Evolutionary conservation across 1,139 yeast species (phyloP).

Genomic region (Debaryomyces singareniensis): DNA sequence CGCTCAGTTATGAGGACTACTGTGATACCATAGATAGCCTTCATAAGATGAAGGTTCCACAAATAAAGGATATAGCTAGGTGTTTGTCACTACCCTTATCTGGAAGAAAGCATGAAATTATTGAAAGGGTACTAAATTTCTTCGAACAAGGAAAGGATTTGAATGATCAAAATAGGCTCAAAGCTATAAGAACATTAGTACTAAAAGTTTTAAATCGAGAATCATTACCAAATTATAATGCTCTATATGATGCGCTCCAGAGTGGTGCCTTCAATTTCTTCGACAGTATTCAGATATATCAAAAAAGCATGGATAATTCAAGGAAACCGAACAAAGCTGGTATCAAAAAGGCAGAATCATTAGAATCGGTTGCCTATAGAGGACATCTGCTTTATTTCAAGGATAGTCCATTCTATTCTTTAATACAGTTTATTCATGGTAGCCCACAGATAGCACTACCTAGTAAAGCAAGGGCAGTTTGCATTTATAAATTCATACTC

Average conservation of each 20-base stretch:
- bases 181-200: conserved; percentile 38
- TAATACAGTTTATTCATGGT: conserved; percentile 38
- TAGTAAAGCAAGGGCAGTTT: conserved; percentile 32
- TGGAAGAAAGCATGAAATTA: conserved; percentile 49
- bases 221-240: conserved; percentile 32
- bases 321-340: conserved; percentile 3
- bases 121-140: conserved; percentile 37
- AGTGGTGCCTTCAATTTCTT: conserved; percentile 12
- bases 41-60: conserved; percentile 15
- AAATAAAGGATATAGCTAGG: conserved; percentile 40
- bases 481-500: conserved; percentile 32
- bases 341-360: not conserved
- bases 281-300: conserved; percentile 10
- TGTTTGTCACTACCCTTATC: conserved; percentile 36
- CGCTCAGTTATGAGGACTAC: conserved; percentile 10
- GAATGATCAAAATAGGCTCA: conserved; percentile 33
- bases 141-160: conserved; percentile 27
- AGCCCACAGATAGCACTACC: conserved; percentile 29
- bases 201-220: conserved; percentile 28
- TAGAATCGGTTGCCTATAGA: conserved; percentile 14
- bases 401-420: conserved; percentile 46
- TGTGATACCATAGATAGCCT: conserved; percentile 10
- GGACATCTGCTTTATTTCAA: conserved; percentile 40
- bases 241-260: conserved; percentile 18
- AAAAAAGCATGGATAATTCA: conserved; percentile 1